Base-by-base conservation (phyloP, 345 rosid species). In the Sonneratia alba region DNA sequence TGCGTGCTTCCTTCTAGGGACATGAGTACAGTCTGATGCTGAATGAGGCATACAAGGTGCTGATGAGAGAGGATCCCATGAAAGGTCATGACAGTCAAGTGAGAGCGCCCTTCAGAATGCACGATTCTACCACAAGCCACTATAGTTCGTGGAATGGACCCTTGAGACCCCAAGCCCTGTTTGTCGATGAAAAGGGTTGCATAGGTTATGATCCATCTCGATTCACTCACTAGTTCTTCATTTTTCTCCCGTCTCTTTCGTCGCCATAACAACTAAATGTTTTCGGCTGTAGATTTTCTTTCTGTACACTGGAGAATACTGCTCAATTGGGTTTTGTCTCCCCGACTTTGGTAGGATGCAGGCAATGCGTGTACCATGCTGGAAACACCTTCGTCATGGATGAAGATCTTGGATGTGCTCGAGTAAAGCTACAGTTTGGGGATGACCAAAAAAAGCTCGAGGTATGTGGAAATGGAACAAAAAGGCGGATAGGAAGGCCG, bases 71-170 rank as follows among this genome's bases (percentile, higher is more conserved):
- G 53, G 81, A 81, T 70, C 82, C 80, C 34, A 77, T 84, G 71
- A 82, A 70, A 72, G 79, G 78, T 6, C 83, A 85, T 67, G 85
- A 82, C 75, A 77, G 66, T 73, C 81, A 83, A n/a, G 67, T 51
- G 66, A 61, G 81, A 73, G 34, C 27, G 47, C 13, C 71, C 21
- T 67, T 71, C 68, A 78, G 79, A 43, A 74, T 56, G 51, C 79
- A 69, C 38, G 32, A 21, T 11, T 22, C 71, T 22, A 73, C 62
- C 16, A 48, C 66, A 36, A 76, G 86, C 59, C 13, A 11, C 10
- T 81, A 75, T 72, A 87, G 88, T 78, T 83, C 87, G n/a, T 87
- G 88, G 89, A 80, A 79, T 48, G 93, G 91, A 53, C 85, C 86
- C 2, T 18, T 75, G 51, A 81, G 89, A 79, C 78, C 88, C 19